Conservation (phyloP, 2,329 filamentous ascomycete species). For the Xylaria sp. region DNA sequence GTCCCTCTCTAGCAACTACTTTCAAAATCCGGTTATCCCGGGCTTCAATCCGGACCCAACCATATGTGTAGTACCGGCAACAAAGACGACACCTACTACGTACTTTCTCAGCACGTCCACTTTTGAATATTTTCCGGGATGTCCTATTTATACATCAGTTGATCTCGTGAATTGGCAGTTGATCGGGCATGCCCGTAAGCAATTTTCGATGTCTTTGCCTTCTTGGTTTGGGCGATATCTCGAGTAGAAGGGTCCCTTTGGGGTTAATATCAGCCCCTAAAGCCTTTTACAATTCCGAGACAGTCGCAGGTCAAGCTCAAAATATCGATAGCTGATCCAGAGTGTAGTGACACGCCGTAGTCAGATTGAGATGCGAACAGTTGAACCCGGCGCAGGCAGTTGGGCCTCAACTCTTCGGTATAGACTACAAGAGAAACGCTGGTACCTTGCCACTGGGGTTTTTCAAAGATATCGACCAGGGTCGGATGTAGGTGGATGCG, state of each 20-base stretch:
- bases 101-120: conserved; percentile 71
- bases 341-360: conserved; percentile 54
- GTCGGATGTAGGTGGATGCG: conserved; percentile 39
- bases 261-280: not conserved
- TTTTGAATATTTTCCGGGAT: conserved; percentile 70
- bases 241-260: not conserved
- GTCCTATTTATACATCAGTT: conserved; percentile 68
- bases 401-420: conserved; percentile 61
- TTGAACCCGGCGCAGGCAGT: conserved; percentile 61
- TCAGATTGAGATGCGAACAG: conserved; percentile 63
- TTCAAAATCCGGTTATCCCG: conserved; percentile 64
- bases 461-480: conserved; percentile 57
- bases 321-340: not conserved
- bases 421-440: conserved; percentile 51
- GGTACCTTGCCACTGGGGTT: conserved; percentile 58
- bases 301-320: not conserved
- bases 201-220: too few relatives aligned
- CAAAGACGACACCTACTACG: conserved; percentile 43
- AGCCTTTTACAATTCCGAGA: too few relatives aligned
- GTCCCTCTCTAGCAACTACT: conserved; percentile 37
- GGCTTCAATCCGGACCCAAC: conserved; percentile 73
- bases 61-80: conserved; percentile 50
- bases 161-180: conserved; percentile 63
- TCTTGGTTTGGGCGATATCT: not conserved
- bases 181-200: conserved; percentile 59